Evolutionary conservation across 768 basidiomycete species (phyloP), one percentile per base, ranked within the genome.

Genomic region (Rhodotorula taiwanensis): DNA sequence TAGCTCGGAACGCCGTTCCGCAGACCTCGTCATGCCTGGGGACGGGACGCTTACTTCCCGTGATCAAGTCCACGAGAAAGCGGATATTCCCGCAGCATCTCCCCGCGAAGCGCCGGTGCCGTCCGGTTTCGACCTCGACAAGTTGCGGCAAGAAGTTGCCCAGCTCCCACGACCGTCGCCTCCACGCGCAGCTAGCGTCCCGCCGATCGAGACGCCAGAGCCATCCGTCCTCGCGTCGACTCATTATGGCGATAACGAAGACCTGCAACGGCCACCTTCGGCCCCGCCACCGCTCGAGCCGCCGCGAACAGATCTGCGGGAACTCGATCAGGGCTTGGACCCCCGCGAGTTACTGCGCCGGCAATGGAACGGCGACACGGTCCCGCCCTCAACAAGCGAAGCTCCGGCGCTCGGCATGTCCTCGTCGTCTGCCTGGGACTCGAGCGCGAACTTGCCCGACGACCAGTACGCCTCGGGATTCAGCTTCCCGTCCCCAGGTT

Each of bases 121-220:
- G 1, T 28, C 50, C 44, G 63, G 61, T 1, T 72, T 70, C 60
- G 50, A 72, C 60, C 51, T 72, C 52, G 57, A 50, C 15, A 60
- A 67, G 33, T 58, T 72, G 7, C 68, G 71, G 28, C 62, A 58
- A 28, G 62, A 69, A 30, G 69, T 72, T 36, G 66, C 71, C 1
- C 60, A 67, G 34, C 60, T 58, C 14, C 60, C 66, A 18, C 55
- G 45, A 34, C 60, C 60, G 2, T 30, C 49, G 25, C 48, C 57
- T 13, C 53, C 58, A 34, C 57, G 61, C 18, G 42, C 58, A 6
- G 36, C 44, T 6, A 47, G 43, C 30, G 43, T 47, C 18, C 66
- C 53, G n/a, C 57, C 30, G n/a, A 39, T 52, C 13, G 58, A 55
- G 15, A 23, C 52, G 49, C 49, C 58, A 0, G 9, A 18, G 4